Base-by-base conservation (phyloP, 108 stramenopile species). In the Aurantiochytrium sp. region DNA sequence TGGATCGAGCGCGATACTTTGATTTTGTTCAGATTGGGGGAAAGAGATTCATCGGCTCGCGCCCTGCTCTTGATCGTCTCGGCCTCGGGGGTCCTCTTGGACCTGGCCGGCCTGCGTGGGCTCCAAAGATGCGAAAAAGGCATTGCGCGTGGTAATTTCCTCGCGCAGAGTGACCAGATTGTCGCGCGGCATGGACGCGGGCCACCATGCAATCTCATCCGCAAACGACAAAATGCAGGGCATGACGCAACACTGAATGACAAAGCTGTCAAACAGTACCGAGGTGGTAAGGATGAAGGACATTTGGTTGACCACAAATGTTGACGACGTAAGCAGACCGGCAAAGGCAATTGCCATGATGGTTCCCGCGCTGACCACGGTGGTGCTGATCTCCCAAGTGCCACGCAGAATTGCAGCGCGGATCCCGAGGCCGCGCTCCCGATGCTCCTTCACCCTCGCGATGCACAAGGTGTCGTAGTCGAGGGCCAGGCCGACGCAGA, bases 391-490 rank as follows among this genome's bases (percentile, higher is more conserved):
- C 34, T 89, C 48, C 68, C 73, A 68, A n/a, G 91, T 59, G 5
- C 91, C 91, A 21, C 87, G 86, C 1, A 91, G 39, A n/a, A 91
- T 65, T 21, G 91, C 89, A n/a, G 48, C 55, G 54, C 85, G 87
- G 68, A 91, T 89, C 8, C 52, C 65, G 55, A 90, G 86, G 3
- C 89, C 90, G 15, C 55, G 86, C 55, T 55, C 30, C n/a, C 93
- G 88, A 45, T 87, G 89, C 50, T 93, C 92, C 55, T 89, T 31
- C 48, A 93, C 87, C 1, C 93, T 69, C 27, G 59, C 85, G 27
- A 93, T 85, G 50, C 92, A 68, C 53, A 93, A 91, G 32, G 91
- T 81, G 87, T 93, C 92, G 54, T 93, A 92, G 85, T 93, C 92
- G 41, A 91, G 55, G 0, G 86, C 90, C 12, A 93, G 88, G 27